A percentile compares a stretch with the other conserved stretches of the same genome.
phyloP scores from a whole-genome alignment of 345 rosid species.

The Gynandropsis gynandra region DNA sequence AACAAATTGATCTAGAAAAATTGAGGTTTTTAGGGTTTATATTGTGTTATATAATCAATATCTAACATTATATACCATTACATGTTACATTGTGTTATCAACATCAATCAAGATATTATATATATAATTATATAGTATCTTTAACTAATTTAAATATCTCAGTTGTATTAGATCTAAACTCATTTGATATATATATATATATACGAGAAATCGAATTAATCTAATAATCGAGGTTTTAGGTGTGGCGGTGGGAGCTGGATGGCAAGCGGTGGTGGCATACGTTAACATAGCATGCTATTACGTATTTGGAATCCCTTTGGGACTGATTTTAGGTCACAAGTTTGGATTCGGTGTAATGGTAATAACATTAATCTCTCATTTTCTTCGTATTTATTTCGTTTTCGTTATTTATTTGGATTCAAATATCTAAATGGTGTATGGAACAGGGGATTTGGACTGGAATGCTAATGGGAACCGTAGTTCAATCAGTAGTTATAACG shows the following conservation, averaged over 20 bases:
- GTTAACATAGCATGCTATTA: constrained; percentile 75
- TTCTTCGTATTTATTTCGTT: too few relatives aligned
- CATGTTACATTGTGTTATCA: too few relatives aligned
- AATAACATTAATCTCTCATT: neutral
- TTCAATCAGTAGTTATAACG: constrained; percentile 48
- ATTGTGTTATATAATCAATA: too few relatives aligned
- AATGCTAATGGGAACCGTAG: constrained; percentile 56
- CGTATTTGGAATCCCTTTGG: constrained; percentile 59
- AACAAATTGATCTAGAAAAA: too few relatives aligned
- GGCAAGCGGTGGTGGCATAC: constrained; percentile 71
- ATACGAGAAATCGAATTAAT: neutral
- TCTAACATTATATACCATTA: too few relatives aligned
- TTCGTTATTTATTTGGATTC: neutral
- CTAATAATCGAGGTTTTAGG: constrained; percentile 37
- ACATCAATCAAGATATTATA: too few relatives aligned
- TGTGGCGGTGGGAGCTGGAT: constrained; percentile 70
- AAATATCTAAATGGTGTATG: neutral
- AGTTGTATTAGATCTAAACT: neutral
- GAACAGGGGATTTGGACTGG: constrained; percentile 73
- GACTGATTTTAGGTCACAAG: constrained; percentile 52
- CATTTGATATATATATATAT: neutral
- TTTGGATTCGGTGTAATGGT: constrained; percentile 49
- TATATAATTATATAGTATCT: too few relatives aligned
- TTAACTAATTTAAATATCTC: neutral
- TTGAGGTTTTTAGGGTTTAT: too few relatives aligned